Evolutionary conservation across 345 rosid species (phyloP), one percentile per base, ranked within the genome.

Genomic region (Salix udensis): DNA sequence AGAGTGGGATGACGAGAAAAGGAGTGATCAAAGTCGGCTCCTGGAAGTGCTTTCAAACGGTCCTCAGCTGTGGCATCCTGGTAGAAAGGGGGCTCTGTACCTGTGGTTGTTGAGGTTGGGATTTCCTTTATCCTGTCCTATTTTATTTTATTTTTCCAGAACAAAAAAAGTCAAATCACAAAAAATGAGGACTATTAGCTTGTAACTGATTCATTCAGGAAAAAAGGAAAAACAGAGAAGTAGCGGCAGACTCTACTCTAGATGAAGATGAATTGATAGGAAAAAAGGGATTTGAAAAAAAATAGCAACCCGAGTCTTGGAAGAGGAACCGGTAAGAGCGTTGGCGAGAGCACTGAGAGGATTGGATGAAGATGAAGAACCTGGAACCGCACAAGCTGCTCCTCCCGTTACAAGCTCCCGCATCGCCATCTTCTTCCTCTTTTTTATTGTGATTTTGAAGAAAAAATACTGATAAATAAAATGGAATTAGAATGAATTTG

Each of bases 281-380:
- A 23, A 78, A 69, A 42, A 13, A 44, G 1, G 52, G 52, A 44
- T 37, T 15, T 36, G 74, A 15, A 66, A 75, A 79, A 67, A 21
- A 66, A 9, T 23, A 15, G 13, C 46, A 6, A 91, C 99, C 99
- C 91, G 96, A 46, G 89, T 89, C 83, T 94, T 94, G 76, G 97
- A 94, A 72, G 99, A 94, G 4, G 99, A 90, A 76, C 97, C 97
- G 39, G 92, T 84, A 39, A 96, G 85, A 67, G 92, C 89, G 91
- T 94, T 96, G 82, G 99, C 94, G 48, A 96, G 91, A 79, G 98
- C 90, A 23, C 98, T 97, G 21, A 96, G 82, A 50, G 99, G 99
- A 73, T 96, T 96, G 24, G 98, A 86, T 26, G 98, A 90, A 76
- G 94, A 89, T 72, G 99, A 93, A 15, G 97, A 89, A 31, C 97